A percentile compares a stretch with the other conserved stretches of the same genome.
phyloP scores from a whole-genome alignment of 768 basidiomycete genomes.

The Rickenella mellea region DNA sequence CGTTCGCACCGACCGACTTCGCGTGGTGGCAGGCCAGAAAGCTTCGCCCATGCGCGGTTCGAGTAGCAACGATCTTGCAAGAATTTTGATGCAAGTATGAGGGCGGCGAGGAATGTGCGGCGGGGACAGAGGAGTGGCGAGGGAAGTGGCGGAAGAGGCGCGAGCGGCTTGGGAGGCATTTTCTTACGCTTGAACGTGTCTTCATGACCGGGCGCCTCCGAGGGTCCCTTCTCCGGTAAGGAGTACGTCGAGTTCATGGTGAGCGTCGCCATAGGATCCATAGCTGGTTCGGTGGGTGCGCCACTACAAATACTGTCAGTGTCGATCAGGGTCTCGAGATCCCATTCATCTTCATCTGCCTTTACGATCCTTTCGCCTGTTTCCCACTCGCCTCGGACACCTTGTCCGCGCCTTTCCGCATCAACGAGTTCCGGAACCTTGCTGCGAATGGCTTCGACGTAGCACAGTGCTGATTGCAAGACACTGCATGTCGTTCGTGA shows the following conservation, averaged over 20 bases:
- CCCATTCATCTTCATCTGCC: not conserved
- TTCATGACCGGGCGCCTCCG: not conserved
- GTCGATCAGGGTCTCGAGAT: not conserved
- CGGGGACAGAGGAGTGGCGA: slow-evolving; percentile 83
- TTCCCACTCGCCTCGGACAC: slow-evolving; percentile 29
- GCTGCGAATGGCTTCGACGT: slow-evolving; percentile 72
- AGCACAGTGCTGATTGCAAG: slow-evolving; percentile 81
- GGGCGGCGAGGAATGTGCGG: slow-evolving; percentile 76
- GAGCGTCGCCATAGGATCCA: not conserved
- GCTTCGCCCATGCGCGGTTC: slow-evolving; percentile 89
- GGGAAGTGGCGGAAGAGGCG: slow-evolving; percentile 41
- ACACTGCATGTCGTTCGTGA: slow-evolving; percentile 79
- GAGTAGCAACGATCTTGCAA: slow-evolving; percentile 91
- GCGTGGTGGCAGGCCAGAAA: slow-evolving; percentile 76
- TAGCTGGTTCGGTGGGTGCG: not conserved
- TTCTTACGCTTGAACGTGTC: slow-evolving; percentile 1
- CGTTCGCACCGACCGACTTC: slow-evolving; percentile 89
- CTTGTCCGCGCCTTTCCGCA: slow-evolving; percentile 38
- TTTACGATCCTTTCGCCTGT: slow-evolving; percentile 30
- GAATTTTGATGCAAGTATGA: slow-evolving; percentile 89
- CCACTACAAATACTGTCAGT: not conserved
- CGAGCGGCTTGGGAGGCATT: slow-evolving; percentile 11
- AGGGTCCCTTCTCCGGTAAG: not conserved
- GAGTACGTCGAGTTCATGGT: not conserved
- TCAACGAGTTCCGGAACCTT: slow-evolving; percentile 56